Percentiles rank a stretch among this genome's conserved stretches.
Evolutionary conservation across 2,329 filamentous ascomycete species (phyloP).

Genomic region (Arachnopeziza araneosa): DNA sequence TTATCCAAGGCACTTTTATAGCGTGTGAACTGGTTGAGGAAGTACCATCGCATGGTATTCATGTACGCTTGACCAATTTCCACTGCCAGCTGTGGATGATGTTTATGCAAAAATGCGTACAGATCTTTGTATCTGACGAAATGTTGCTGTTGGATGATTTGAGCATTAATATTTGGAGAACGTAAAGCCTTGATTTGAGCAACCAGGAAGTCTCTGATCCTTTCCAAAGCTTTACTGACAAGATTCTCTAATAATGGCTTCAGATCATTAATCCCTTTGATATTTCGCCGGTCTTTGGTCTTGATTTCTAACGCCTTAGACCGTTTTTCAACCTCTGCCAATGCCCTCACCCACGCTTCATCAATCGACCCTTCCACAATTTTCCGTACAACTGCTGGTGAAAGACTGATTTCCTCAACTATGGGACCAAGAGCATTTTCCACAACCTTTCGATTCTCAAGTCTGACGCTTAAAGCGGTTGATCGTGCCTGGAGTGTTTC

Average conservation of each 20-base stretch:
- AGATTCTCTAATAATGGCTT: conserved; percentile 81
- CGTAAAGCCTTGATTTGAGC: conserved; percentile 89
- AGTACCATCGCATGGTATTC: conserved; percentile 99
- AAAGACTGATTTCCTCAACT: conserved; percentile 86
- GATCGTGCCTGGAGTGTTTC: conserved; percentile 88
- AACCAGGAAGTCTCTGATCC: conserved; percentile 91
- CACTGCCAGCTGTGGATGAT: conserved; percentile 76
- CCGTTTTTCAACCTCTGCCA: conserved; percentile 79
- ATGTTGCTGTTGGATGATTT: conserved; percentile 91
- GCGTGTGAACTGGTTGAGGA: conserved; percentile 81
- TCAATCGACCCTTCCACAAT: conserved; percentile 88
- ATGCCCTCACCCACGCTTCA: conserved; percentile 76
- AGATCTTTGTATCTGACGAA: conserved; percentile 86
- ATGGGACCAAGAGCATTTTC: conserved; percentile 83
- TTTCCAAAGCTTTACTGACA: conserved; percentile 83
- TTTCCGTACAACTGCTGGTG: conserved; percentile 75
- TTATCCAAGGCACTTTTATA: conserved; percentile 82
- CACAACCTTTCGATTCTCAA: conserved; percentile 85
- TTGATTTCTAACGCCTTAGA: conserved; percentile 66
- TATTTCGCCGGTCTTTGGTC: conserved; percentile 51
- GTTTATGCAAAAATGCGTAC: conserved; percentile 76
- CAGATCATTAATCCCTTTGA: conserved; percentile 77
- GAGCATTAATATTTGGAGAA: conserved; percentile 93
- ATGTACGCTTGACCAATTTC: conserved; percentile 92
- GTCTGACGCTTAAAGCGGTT: conserved; percentile 70